Base-by-base conservation (phyloP, 192 early-diverging fungal species). In the Chytriomyces hyalinus region DNA sequence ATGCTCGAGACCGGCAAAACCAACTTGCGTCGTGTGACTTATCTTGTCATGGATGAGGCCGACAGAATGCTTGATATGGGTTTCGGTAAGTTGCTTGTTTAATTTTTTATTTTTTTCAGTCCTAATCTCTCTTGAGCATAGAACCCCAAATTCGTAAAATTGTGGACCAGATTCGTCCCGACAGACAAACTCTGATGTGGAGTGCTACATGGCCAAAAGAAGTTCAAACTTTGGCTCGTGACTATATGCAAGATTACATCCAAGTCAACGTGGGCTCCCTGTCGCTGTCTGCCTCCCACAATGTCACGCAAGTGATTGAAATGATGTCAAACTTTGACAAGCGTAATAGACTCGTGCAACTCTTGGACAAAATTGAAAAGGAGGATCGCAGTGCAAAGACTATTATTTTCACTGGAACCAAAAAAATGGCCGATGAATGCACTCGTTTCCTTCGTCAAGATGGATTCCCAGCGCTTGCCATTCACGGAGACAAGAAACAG, bases 101-200 rank as follows among this genome's bases (percentile, higher is more conserved):
- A 46, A 80, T 72, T 61, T 13, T 72, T 73, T 45, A 78, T 28
- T 13, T 76, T 36, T 78, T 63, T 75, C n/a, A 15, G 2, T 74
- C 65, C 94, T 69, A 95, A 95, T 65, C 13, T 20, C 26, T 15
- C 15, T 65, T 96, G 13, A 96, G 97, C 76, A 98, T 97, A 79
- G 97, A 99, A 86, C 94, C 94, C 60, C 96, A 99, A 83, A 97
- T 99, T 81, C 92, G 96, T 73, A 95, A 95, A 81, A 97, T 99
- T 76, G 95, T 99, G 10, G 94, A 96, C 68, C 96, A 96, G 82
- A 97, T 98, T 83, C 91, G 96, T 5, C 97, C 96, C 47, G 97
- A 99, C 76, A 88, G 98, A 73, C 98, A 99, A 82, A 99, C 97
- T 22, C 90, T 99, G 61, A 96, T 99, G 95, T 99, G 96, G 95